A percentile compares a stretch with the other conserved stretches of the same genome.
Conservation (phyloP, 1,139 yeast species). For the Kluyveromyces sp. region DNA sequence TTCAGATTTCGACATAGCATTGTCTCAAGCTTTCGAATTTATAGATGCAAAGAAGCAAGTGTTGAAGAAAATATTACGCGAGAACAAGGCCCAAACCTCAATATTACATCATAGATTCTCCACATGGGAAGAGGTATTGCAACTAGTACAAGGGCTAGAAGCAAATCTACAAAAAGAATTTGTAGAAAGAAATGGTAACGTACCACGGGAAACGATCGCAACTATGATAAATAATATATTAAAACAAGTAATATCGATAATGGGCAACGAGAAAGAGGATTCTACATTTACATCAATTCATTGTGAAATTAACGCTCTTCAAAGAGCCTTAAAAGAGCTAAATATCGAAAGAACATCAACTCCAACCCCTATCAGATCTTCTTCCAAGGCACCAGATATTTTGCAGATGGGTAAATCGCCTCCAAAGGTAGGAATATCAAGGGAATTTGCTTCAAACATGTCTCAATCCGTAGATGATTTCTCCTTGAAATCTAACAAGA, state of each 20-base stretch:
- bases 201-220: constrained; percentile 7
- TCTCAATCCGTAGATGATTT: neutral
- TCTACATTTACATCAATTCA: constrained; percentile 11
- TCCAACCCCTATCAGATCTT: constrained; percentile 1
- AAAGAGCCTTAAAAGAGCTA: constrained; percentile 17
- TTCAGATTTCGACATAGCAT: constrained; percentile 10
- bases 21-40: constrained; percentile 14
- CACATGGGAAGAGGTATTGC: constrained; percentile 20
- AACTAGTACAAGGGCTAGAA: constrained; percentile 17
- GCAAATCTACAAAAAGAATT: constrained; percentile 9
- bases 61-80: constrained; percentile 17
- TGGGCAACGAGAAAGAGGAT: constrained; percentile 10
- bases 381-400: constrained; percentile 10
- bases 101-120: constrained; percentile 12
- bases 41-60: constrained; percentile 14
- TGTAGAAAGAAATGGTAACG: constrained; percentile 4
- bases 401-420: constrained; percentile 23
- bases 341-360: constrained; percentile 1
- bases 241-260: constrained; percentile 8
- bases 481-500: neutral
- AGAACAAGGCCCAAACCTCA: constrained; percentile 18
- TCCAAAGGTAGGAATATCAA: constrained; percentile 25
- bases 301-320: constrained; percentile 17
- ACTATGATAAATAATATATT: constrained; percentile 13
- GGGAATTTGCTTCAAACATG: constrained; percentile 9